phyloP scores from a whole-genome alignment of 192 early-diverging fungal species.

The Backusella sp. region DNA sequence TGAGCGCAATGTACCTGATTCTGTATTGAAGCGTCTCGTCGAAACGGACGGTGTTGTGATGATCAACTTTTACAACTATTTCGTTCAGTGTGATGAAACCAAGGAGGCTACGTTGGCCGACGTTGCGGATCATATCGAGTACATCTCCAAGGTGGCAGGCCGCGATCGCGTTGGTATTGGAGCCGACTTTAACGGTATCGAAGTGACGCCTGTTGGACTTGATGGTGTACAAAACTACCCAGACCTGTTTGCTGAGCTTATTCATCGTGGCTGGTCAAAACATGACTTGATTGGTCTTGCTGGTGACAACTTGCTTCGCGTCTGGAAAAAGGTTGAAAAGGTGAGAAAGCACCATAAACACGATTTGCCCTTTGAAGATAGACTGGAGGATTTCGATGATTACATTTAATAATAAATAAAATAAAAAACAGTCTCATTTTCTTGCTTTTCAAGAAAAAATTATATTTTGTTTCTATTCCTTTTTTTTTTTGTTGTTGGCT shows the following conservation, averaged over 20 bases:
- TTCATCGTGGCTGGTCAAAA: conserved; percentile 38
- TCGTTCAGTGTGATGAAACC: conserved; percentile 39
- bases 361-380: conserved; percentile 18
- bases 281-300: conserved; percentile 40
- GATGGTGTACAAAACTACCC: conserved; percentile 52
- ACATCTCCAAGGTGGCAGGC: conserved; percentile 54
- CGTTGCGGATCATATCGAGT: conserved; percentile 59
- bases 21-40: conserved; percentile 40
- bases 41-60: conserved; percentile 60
- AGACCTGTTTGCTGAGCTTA: conserved; percentile 34
- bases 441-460: background rate
- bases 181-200: conserved; percentile 64
- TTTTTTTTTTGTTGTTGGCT: background rate
- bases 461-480: background rate
- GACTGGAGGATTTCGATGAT: conserved; percentile 19
- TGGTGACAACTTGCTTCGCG: conserved; percentile 41
- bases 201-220: conserved; percentile 43
- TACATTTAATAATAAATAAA: background rate
- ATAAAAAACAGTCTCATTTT: conserved; percentile 1
- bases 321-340: conserved; percentile 37
- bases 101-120: conserved; percentile 32
- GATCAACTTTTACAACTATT: conserved; percentile 58
- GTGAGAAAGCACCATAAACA: conserved; percentile 26
- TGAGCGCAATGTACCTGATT: conserved; percentile 62
- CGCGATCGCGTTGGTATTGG: conserved; percentile 59